A percentile compares a stretch with the other conserved stretches of the same genome.
These are phyloP conservation scores for Trichoderma lentiforme DNA, from an alignment of 2,329 filamentous ascomycete species.

Conservation along the genomic window DNA sequence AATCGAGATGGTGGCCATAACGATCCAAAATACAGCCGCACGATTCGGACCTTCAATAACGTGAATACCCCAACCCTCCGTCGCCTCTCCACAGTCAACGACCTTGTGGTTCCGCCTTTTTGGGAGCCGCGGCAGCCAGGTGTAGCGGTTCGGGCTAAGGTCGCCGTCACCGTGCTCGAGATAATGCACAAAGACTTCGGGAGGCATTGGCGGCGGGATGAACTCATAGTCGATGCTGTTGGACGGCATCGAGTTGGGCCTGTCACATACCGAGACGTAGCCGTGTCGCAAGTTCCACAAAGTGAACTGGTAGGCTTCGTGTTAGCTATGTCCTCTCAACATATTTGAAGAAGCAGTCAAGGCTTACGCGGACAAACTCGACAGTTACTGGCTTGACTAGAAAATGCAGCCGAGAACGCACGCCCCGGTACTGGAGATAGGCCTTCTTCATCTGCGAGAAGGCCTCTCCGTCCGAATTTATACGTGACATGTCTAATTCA, in stretches of 20 bases:
- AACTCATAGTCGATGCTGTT: background rate
- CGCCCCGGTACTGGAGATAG: background rate
- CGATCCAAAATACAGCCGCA: background rate
- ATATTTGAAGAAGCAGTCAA: background rate
- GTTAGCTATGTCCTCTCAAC: background rate
- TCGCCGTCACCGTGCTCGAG: background rate
- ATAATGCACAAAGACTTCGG: background rate
- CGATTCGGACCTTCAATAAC: background rate
- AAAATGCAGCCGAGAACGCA: background rate
- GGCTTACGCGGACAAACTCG: background rate
- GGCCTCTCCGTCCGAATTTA: background rate
- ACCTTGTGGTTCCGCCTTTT: background rate
- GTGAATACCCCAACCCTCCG: background rate
- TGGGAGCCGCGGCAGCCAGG: background rate
- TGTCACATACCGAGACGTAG: background rate
- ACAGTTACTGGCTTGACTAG: background rate
- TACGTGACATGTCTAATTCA: background rate
- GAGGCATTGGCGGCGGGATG: background rate
- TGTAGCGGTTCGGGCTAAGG: background rate
- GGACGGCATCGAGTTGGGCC: background rate
- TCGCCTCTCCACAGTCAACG: background rate
- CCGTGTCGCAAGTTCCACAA: background rate
- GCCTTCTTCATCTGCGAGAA: background rate
- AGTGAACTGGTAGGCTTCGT: background rate
- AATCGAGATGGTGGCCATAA: background rate